Base-by-base conservation (phyloP, 805 yeast species). In the Myxozyma geophila region DNA sequence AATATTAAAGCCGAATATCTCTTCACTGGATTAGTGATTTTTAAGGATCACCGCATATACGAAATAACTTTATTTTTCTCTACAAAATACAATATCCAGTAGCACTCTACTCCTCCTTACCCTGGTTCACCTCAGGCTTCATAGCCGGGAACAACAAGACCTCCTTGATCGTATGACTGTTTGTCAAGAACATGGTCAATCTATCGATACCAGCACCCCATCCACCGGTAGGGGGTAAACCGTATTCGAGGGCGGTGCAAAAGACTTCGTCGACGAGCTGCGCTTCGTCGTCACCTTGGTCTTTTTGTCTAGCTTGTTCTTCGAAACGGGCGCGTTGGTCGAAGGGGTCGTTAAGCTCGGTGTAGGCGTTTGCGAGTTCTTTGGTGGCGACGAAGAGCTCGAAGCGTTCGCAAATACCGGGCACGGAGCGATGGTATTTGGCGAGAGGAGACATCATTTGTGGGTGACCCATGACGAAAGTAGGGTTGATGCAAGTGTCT, bases 121-220 rank as follows among this genome's bases (percentile, higher is more conserved):
- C 54, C 15, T 37, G 40, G 7, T 55, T 54, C 17, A 55, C 58
- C 75, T 95, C 99, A 52, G 98, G 99, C 83, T 92, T 95, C 86
- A 93, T 90, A 67, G 98, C 92, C 79, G 99, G 99, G 96, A 93
- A 93, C 78, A 95, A 82, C 72, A 93, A 83, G 54, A 93, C 98
- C 82, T 93, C 99, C 87, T 97, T 91, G 75, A 93, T 93, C 71
- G 97, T 90, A 83, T 92, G 89, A 63, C 97, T 90, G 80, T 95
- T 87, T 67, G 98, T 95, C 81, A 95, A 85, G 83, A 95, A 95
- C 99, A 93, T 93, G 75, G 97, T 92, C 75, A 93, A 78, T 83
- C 99, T 89, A 81, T 93, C 99, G 72, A 93, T 92, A 85, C 99
- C 99, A 81, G 96, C 88, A 73, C 99, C 99, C 98, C 98, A 93